Conservation (phyloP, 805 yeast species). For the Saturnispora ahearnii region DNA sequence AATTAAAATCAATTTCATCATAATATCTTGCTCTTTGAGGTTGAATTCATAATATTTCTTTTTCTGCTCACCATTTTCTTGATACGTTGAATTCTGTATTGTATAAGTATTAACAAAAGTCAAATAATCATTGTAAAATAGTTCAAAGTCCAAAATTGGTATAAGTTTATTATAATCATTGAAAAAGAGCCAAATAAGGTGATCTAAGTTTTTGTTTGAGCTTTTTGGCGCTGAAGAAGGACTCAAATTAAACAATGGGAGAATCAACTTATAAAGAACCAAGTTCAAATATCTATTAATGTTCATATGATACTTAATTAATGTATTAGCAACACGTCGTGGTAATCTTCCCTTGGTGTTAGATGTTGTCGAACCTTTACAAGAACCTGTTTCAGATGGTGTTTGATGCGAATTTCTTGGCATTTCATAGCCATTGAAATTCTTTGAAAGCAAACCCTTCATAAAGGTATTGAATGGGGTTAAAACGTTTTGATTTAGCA, state of each 20-base stretch:
- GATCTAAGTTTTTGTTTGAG: conserved; percentile 32
- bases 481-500: conserved; percentile 24
- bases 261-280: conserved; percentile 26
- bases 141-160: conserved; percentile 46
- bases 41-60: conserved; percentile 28
- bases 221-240: neutral
- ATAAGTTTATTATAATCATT: conserved; percentile 44
- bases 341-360: neutral
- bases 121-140: conserved; percentile 44
- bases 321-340: conserved; percentile 9
- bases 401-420: neutral
- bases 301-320: conserved; percentile 30
- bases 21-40: conserved; percentile 28
- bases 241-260: conserved; percentile 22
- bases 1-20: conserved; percentile 44
- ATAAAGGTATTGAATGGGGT: conserved; percentile 20
- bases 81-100: conserved; percentile 24
- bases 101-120: conserved; percentile 36
- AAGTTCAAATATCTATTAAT: conserved; percentile 28
- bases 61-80: conserved; percentile 36
- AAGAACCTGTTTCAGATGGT: conserved; percentile 1
- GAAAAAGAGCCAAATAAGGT: conserved; percentile 40
- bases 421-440: conserved; percentile 25
- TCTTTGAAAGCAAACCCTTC: conserved; percentile 18
- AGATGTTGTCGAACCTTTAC: neutral